Evolutionary conservation across 208 protist species (phyloP), one percentile per base, ranked within the genome.

Genomic region (Crithidia acanthocephali): DNA sequence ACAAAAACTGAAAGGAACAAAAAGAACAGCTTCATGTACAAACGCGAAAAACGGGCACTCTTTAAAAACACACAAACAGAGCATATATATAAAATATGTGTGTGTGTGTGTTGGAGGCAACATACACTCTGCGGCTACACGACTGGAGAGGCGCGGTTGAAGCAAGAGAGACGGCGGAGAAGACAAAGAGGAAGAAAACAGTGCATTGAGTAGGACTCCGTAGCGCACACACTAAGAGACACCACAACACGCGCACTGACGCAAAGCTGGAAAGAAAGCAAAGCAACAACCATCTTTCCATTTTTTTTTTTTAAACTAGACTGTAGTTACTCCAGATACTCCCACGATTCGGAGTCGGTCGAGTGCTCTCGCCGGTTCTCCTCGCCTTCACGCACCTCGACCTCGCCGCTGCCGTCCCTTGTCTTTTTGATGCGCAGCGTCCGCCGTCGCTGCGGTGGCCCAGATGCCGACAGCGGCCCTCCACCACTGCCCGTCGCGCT

Each of bases 301-400:
- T n/a, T n/a, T n/a, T n/a, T n/a, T n/a, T n/a, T n/a, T n/a, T n/a
- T n/a, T 48, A 23, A 32, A n/a, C 16, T 11, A 16, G 5, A 5
- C 15, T n/a, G 11, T n/a, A 16, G 3, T 15, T 56, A 78, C 22
- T 78, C 72, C 15, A 78, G 42, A 32, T 72, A 78, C 33, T 78
- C 72, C 72, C 72, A 78, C 50, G 72, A 78, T n/a, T 78, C 72
- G 16, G 65, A 72, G 42, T 78, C 65, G 1, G 22, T n/a, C 33
- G 32, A 52, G 47, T 40, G 27, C 20, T 52, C 69, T 13, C 40
- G 13, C 6, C n/a, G 37, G 22, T 8, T 40, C 50, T 53, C 48
- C 9, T 22, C 27, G 35, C 51, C 52, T 7, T 45, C 56, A 4
- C 20, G 22, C 22, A 44, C 51, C 52, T 47, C 64, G 9, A 25